Base-by-base conservation (phyloP, 2,329 filamentous ascomycete genomes). In the Fusarium longipes region DNA sequence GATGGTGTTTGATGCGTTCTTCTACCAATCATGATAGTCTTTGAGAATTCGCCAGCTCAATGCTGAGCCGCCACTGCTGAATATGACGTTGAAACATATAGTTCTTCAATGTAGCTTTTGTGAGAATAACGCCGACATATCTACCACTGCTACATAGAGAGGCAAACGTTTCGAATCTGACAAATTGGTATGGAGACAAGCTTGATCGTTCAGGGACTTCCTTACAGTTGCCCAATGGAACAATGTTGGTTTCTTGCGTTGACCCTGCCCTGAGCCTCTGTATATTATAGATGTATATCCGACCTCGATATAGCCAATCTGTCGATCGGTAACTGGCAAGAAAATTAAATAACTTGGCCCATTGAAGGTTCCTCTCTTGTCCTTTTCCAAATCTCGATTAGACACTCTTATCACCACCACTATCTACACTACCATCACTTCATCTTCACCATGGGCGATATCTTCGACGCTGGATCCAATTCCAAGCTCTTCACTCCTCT, bases 401-500 rank as follows among this genome's bases (percentile, higher is more conserved):
- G 32, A 38, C 14, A 47, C 32, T 27, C 6, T n/a, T 14, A 32
- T 32, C 15, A 24, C 8, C 6, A 25, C 20, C 44, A 25, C 45
- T 18, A 14, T 43, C 11, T 12, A 18, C n/a, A 10, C 27, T 24
- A 43, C 27, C 17, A 36, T 18, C 45, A 38, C 29, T 25, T 49
- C 9, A 36, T 17, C 18, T 36, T n/a, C 33, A 32, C 12, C 4
- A 70, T 71, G 68, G 66, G 68, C 2, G 65, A 67, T 15, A 49
- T 38, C 12, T 11, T 62, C 6, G 52, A 62, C 14, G 17, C 36
- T 6, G 68, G 65, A 10, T 11, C 44, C 11, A 50, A 42, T 15
- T 71, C 68, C 6, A 60, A 71, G 58, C 71, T 78, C 15, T 79
- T 79, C 48, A 60, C 76, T 52, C 75, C 78, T 5, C 62, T 79